Evolutionary conservation across 176 grass and related monocot species (phyloP), one percentile per base, ranked within the genome.

Genomic region (Poa pratensis): DNA sequence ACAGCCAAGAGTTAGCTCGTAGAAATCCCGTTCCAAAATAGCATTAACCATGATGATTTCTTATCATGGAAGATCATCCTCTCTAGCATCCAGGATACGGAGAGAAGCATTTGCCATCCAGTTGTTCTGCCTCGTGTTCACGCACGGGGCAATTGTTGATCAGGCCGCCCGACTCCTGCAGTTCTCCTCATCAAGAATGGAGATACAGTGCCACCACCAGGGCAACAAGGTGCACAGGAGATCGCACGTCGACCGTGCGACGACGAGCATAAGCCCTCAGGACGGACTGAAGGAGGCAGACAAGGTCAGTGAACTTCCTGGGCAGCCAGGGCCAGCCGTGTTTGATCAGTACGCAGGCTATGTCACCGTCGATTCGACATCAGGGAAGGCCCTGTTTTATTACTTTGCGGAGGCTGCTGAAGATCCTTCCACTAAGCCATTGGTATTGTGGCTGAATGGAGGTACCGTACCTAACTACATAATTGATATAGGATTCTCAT

Each of bases 361-460:
- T 80, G 85, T 94, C 50, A 92, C 90, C 3, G 88, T 92, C 1
- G 63, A 88, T 75, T 68, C 61, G 20, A 59, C 80, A 43, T 79
- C 76, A 22, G 89, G 87, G 17, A 90, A 84, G 81, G 80, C 87
- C 5, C 81, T 92, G 30, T 90, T 94, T 83, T 94, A 92, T 78
- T 92, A 92, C 82, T 94, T 94, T 26, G 87, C 19, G 8, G 85
- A 94, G 77, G 82, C 85, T 48, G 24, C 58, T 60, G 6, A 85
- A 42, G 34, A 87, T 76, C 52, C 81, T 59, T 83, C 79, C 37
- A 79, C 75, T 14, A 89, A 84, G 34, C 92, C 92, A 34, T 86
- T 94, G 73, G 81, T 94, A 32, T 30, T 94, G 66, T 94, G 92
- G 90, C 51, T 94, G 17, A 94, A 92, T 72, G 90, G 92, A 94